Evolutionary conservation across 495 filamentous ascomycete species (phyloP), one percentile per base, ranked within the genome.

Genomic region (Aspergillus saccharolyticus): DNA sequence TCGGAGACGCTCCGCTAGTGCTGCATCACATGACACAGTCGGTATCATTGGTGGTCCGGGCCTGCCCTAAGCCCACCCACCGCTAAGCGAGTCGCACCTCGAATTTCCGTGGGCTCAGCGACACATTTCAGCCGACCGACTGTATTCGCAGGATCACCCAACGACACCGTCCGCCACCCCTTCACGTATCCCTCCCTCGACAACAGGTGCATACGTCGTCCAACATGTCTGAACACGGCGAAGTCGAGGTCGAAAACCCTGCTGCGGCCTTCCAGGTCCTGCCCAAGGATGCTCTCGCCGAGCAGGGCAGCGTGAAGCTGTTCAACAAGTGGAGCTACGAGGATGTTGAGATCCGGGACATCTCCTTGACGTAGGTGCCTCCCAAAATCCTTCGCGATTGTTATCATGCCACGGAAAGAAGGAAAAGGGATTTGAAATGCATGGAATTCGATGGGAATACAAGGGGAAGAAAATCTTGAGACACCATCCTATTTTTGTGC

Each of bases 261-360:
- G 76, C 75, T 71, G 82, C 79, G 76, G 60, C 64, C 57, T 87
- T 86, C 78, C 75, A 83, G 65, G 85, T 94, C 72, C 89, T 99
- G 67, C 94, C 94, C 74, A 97, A 96, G 85, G 95, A 97, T 60
- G 90, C 96, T 67, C 79, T 82, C 63, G 81, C 85, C 61, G 90
- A 96, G 79, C 85, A 94, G 80, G 94, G 93, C 72, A 87, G 80
- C 80, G 83, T 95, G 73, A 96, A 96, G 87, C 89, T 99, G 62
- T 99, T 99, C 89, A 96, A 88, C 81, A 89, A 89, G 71, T 91
- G 87, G 85, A 91, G 85, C 78, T 99, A 97, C 80, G 95, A 97
- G 76, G 93, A 97, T 85, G 95, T 99, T 67, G 94, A 99, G 83
- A 94, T 97, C 74, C 84, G 94, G 67, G 94, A 99, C 73, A 97